Evolutionary conservation across 768 basidiomycete genomes (phyloP), one percentile per base, ranked within the genome.

Genomic region (Lactarius pseudohatsudake): DNA sequence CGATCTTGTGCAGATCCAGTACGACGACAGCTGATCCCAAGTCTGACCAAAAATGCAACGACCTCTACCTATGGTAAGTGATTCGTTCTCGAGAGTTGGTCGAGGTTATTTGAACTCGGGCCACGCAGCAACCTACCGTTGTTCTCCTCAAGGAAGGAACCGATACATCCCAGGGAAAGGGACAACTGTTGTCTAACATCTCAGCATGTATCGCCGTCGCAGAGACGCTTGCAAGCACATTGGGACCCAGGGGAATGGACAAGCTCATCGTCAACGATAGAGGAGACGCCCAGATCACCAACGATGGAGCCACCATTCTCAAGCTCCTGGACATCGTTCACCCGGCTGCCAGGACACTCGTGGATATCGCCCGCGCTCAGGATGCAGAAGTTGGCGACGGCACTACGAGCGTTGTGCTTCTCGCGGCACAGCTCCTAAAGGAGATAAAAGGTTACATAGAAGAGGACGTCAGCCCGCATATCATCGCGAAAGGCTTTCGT

Each of bases 241-340:
- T 99, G n/a, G 97, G 97, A 16, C 97, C 97, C 9, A 83, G 97
- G 66, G 97, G 97, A 69, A 98, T 99, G 97, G 97, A 99, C 78
- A 98, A 98, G 76, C 82, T 98, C 55, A 97, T 97, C 71, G 96
- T 98, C 2, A 89, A 89, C 67, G 90, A 92, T 66, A 86, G 95
- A 64, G 96, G 97, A 59, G 91, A 96, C 67, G 94, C 97, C 10
- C 96, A 97, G 80, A 99, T 99, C 75, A 98, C 97, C 26, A 99
- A 99, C 78, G 97, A 99, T 85, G 97, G 97, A 65, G 97, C 97
- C 41, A 99, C 97, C 67, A 97, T 99, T 75, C 83, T 99, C 74
- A 96, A 97, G 78, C 84, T 99, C 67, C 85, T 99, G 68, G 97
- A 99, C 70, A 96, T 99, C 75, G 90, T 99, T 1, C 97, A 99